Conservation (phyloP, 768 basidiomycete genomes). For the Coprinellus micaceus region DNA sequence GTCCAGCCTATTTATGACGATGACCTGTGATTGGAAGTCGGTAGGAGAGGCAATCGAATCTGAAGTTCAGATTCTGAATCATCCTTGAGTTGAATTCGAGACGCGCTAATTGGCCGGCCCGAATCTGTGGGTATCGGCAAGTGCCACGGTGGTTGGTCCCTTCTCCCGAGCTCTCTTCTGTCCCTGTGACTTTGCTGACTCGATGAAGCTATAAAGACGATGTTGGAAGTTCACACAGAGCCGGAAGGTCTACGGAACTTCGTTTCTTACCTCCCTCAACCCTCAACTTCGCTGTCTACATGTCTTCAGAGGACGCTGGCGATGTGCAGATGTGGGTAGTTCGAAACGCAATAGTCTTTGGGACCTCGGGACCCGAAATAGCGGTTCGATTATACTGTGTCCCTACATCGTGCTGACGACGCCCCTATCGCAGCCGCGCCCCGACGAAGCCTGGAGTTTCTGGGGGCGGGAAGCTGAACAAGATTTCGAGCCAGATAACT, state of each 20-base stretch:
- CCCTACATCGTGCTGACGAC: neutral
- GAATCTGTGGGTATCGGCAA: neutral
- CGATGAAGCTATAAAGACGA: conserved; percentile 3
- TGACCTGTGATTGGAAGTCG: too few relatives aligned
- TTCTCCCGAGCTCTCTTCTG: neutral
- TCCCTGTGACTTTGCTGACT: conserved; percentile 11
- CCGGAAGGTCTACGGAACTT: neutral
- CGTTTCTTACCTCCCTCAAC: neutral
- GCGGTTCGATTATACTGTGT: too few relatives aligned
- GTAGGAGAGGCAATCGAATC: too few relatives aligned
- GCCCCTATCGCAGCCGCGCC: conserved; percentile 36
- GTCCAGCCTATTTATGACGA: too few relatives aligned
- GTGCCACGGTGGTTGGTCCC: neutral
- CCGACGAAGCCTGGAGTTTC: conserved; percentile 18
- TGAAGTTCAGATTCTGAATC: too few relatives aligned
- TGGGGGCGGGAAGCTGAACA: conserved; percentile 54
- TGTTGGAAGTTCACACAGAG: neutral
- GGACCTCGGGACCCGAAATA: too few relatives aligned
- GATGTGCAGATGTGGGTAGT: conserved; percentile 60
- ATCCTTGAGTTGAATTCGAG: too few relatives aligned
- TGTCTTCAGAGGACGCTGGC: conserved; percentile 36
- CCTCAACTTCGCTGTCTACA: conserved; percentile 19
- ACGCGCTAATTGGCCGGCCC: neutral
- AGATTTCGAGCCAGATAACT: conserved; percentile 67
- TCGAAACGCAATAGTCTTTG: too few relatives aligned